A percentile compares a stretch with the other conserved stretches of the same genome.
These are phyloP conservation scores for Leccinum rimulosum DNA, from an alignment of 768 basidiomycete species.

Conservation along the genomic window DNA sequence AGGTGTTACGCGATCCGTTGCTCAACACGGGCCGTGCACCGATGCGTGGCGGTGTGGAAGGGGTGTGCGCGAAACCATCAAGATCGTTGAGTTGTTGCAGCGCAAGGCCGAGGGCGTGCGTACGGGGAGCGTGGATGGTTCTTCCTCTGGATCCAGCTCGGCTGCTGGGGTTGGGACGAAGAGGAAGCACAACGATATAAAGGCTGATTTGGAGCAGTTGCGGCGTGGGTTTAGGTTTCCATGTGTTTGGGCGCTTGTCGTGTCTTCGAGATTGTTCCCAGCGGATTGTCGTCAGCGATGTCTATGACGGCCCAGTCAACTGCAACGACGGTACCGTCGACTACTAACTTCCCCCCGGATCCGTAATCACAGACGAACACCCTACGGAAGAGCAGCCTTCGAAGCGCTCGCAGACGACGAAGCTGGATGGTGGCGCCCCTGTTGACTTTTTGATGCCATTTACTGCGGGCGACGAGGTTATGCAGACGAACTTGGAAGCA, in stretches of 20 bases:
- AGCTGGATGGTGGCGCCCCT: conserved; percentile 7
- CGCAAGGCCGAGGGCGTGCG: conserved; percentile 39
- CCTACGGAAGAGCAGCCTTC: conserved; percentile 11
- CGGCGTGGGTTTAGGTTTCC: conserved; percentile 41
- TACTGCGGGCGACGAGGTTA: conserved; percentile 18
- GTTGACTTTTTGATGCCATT: conserved; percentile 28
- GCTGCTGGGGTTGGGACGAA: conserved; percentile 27
- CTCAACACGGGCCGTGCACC: conserved; percentile 32
- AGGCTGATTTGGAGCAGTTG: conserved; percentile 31
- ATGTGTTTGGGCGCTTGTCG: conserved; percentile 38
- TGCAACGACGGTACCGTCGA: neutral
- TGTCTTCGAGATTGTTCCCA: neutral
- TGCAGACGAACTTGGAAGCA: conserved; percentile 9
- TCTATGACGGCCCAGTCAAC: neutral
- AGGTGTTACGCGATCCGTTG: conserved; percentile 39
- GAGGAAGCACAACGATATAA: conserved; percentile 42
- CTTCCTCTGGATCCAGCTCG: neutral
- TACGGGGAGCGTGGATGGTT: conserved; percentile 10
- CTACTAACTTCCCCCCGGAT: neutral
- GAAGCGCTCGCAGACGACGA: conserved; percentile 15
- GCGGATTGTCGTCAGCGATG: neutral
- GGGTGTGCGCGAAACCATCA: conserved; percentile 37
- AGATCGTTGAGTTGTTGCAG: conserved; percentile 39
- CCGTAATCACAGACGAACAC: neutral
- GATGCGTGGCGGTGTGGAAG: conserved; percentile 34